phyloP scores from a whole-genome alignment of 306 rosid species.

The Prunus persica region DNA sequence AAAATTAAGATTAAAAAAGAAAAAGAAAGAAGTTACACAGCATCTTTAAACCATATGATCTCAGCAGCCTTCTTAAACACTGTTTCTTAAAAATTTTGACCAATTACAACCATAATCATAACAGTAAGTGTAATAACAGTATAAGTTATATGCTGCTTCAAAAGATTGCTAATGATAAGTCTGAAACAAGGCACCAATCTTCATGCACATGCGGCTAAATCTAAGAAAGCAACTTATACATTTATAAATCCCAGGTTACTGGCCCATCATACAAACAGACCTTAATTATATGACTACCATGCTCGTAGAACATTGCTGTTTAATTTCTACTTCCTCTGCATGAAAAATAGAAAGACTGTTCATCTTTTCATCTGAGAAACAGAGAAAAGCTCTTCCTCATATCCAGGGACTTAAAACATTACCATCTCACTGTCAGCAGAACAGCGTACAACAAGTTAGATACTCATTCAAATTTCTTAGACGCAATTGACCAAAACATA shows the following conservation, averaged over 20 bases:
- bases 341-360: background rate
- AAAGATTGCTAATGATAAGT: background rate
- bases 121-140: background rate
- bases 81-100: background rate
- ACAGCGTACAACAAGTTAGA: background rate
- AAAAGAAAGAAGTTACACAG: rapidly evolving
- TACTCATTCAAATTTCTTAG: background rate
- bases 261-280: background rate
- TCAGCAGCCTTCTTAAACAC: too few species aligned
- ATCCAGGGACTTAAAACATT: background rate
- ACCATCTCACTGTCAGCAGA: background rate
- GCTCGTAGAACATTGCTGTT: background rate
- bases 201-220: background rate
- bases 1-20: rapidly evolving
- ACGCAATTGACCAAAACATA: background rate
- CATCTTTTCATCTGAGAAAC: background rate
- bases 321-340: background rate
- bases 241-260: background rate
- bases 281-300: background rate
- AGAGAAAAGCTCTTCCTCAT: background rate
- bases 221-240: background rate
- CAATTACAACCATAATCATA: background rate
- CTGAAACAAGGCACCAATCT: background rate
- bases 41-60: background rate
- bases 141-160: background rate